phyloP scores from a whole-genome alignment of 2,329 filamentous ascomycete species.

The Xylaria arbuscula region DNA sequence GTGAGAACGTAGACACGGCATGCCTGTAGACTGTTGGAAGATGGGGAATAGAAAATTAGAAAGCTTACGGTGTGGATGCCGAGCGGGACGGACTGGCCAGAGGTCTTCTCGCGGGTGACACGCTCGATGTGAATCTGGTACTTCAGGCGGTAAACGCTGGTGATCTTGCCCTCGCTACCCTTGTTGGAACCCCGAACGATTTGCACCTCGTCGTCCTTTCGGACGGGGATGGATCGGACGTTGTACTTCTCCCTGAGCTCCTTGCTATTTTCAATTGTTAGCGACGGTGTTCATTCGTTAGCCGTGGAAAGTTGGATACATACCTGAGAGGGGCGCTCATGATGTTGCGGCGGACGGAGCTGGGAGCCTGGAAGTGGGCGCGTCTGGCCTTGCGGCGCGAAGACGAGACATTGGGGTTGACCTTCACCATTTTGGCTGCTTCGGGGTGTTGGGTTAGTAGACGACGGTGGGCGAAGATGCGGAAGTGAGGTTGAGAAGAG shows the following conservation, averaged over 20 bases:
- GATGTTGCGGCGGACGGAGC: constrained; percentile 92
- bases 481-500: constrained; percentile 29
- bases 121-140: constrained; percentile 98
- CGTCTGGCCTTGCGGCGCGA: constrained; percentile 97
- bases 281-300: too few relatives aligned
- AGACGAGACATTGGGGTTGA: constrained; percentile 46
- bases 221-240: constrained; percentile 91
- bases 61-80: constrained; percentile 78
- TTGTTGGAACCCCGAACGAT: constrained; percentile 95
- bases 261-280: constrained; percentile 64
- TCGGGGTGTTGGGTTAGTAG: constrained; percentile 31
- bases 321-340: constrained; percentile 88
- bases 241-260: constrained; percentile 99
- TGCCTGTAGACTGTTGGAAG: background rate
- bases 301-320: too few relatives aligned
- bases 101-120: constrained; percentile 95
- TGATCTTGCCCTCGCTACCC: constrained; percentile 98
- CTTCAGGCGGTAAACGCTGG: constrained; percentile 97
- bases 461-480: constrained; percentile 18
- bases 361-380: constrained; percentile 96
- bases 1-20: background rate
- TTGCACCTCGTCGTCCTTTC: constrained; percentile 93
- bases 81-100: constrained; percentile 94
- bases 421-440: constrained; percentile 50
- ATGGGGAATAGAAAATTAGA: background rate